Conservation (phyloP, 352 stramenopile genomes). For the Pythium plurisporium region DNA sequence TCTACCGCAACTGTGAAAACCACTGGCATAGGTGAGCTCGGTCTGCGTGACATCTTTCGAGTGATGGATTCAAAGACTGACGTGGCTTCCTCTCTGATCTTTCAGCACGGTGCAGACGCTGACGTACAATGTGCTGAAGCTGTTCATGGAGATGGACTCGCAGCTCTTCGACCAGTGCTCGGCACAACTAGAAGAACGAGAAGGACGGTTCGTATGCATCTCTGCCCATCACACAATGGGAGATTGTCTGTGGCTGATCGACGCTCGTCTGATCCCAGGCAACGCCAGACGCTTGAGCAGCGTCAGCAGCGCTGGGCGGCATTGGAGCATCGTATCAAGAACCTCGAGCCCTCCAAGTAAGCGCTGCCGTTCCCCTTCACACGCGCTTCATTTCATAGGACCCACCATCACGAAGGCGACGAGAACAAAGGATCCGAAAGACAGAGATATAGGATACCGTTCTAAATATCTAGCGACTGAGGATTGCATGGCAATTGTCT, state of each 20-base stretch:
- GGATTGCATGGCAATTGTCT: too few species aligned
- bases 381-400: too few species aligned
- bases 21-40: conserved; percentile 90
- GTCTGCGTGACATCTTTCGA: too few species aligned
- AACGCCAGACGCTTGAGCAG: conserved; percentile 41
- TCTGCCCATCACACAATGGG: too few species aligned
- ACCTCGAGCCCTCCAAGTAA: conserved; percentile 10
- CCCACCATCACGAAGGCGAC: too few species aligned
- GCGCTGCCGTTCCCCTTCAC: too few species aligned
- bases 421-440: too few species aligned
- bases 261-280: conserved; percentile 16
- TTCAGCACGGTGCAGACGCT: conserved; percentile 91
- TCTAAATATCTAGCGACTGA: too few species aligned
- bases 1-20: conserved; percentile 55
- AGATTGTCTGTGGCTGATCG: not conserved
- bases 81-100: too few species aligned
- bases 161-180: conserved; percentile 82
- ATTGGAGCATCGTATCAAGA: conserved; percentile 46
- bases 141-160: conserved; percentile 85
- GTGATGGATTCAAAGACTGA: too few species aligned
- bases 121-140: conserved; percentile 27
- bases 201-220: conserved; percentile 36
- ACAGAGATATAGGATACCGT: too few species aligned
- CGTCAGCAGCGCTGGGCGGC: conserved; percentile 42
- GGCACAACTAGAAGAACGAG: conserved; percentile 50